phyloP scores from a whole-genome alignment of 139 green algal genomes.

The Edaphochlamys debaryana region DNA sequence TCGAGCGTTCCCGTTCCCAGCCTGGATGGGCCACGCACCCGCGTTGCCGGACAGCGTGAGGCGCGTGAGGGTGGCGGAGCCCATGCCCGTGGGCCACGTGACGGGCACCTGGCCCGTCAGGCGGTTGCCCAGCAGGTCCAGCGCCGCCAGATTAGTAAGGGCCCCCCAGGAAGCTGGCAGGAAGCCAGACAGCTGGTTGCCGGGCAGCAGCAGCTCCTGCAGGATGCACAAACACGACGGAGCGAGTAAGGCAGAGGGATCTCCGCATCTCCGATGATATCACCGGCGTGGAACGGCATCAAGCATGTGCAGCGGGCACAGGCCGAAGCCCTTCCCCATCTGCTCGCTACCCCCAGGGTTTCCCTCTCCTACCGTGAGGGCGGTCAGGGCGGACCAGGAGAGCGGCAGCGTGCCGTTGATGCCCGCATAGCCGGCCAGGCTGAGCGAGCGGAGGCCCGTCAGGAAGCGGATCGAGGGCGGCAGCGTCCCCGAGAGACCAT shows the following conservation, averaged over 20 bases:
- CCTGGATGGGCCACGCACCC: too few relatives aligned
- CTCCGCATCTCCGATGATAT: too few relatives aligned
- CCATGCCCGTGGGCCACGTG: neutral
- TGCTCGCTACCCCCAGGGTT: too few relatives aligned
- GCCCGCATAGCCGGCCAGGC: neutral
- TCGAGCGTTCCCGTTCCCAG: too few relatives aligned
- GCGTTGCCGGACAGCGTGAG: neutral
- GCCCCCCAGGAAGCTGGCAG: neutral
- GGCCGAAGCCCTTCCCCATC: too few relatives aligned
- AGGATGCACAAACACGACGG: too few relatives aligned
- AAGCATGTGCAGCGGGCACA: too few relatives aligned
- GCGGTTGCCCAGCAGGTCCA: constrained; percentile 21
- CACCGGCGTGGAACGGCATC: too few relatives aligned
- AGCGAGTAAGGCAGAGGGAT: too few relatives aligned
- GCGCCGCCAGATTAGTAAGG: neutral
- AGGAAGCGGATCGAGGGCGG: neutral
- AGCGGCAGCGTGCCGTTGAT: neutral
- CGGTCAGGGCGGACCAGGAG: neutral
- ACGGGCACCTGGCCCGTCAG: neutral
- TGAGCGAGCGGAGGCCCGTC: neutral
- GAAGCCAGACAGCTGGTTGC: neutral
- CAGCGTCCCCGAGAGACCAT: neutral
- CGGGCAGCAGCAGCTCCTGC: neutral
- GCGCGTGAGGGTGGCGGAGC: neutral
- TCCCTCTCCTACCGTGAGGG: neutral